phyloP scores from a whole-genome alignment of 352 stramenopile genomes.

The Saprolegnia parasitica region DNA sequence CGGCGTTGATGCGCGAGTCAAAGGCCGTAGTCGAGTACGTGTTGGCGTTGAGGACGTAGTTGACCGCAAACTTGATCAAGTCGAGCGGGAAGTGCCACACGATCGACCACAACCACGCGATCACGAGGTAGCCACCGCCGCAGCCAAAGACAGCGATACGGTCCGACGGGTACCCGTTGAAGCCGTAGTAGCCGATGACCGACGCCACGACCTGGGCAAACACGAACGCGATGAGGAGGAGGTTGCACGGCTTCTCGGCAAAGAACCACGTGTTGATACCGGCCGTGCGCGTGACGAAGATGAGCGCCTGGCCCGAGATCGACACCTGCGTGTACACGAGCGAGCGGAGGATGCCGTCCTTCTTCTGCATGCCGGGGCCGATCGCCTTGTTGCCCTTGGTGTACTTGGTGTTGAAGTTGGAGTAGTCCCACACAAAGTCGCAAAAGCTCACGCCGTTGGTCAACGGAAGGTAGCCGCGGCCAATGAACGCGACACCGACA shows the following conservation, averaged over 20 bases:
- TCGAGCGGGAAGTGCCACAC: conserved; percentile 65
- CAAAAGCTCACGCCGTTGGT: conserved; percentile 63
- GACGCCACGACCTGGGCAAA: conserved; percentile 59
- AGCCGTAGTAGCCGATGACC: conserved; percentile 62
- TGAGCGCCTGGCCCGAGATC: conserved; percentile 63
- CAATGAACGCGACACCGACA: conserved; percentile 48
- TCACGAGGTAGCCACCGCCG: conserved; percentile 51
- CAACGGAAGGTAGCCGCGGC: conserved; percentile 48
- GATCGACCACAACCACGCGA: conserved; percentile 61
- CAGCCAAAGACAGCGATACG: conserved; percentile 58
- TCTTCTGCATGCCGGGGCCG: conserved; percentile 54
- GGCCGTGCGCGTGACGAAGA: conserved; percentile 64
- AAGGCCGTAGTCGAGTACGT: conserved; percentile 59
- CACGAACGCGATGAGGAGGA: conserved; percentile 60
- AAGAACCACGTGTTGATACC: conserved; percentile 74
- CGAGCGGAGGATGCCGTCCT: conserved; percentile 60
- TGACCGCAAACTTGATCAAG: conserved; percentile 61
- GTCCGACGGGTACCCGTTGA: conserved; percentile 56
- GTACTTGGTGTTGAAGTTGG: conserved; percentile 65
- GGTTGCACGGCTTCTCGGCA: conserved; percentile 49
- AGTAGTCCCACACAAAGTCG: conserved; percentile 57
- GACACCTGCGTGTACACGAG: conserved; percentile 66
- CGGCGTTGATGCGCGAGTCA: conserved; percentile 63
- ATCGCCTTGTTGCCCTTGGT: conserved; percentile 53
- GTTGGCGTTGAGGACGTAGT: conserved; percentile 47